Evolutionary conservation across 305 asterid genomes (phyloP), one percentile per base, ranked within the genome.

Genomic region (Fraxinus nigra): DNA sequence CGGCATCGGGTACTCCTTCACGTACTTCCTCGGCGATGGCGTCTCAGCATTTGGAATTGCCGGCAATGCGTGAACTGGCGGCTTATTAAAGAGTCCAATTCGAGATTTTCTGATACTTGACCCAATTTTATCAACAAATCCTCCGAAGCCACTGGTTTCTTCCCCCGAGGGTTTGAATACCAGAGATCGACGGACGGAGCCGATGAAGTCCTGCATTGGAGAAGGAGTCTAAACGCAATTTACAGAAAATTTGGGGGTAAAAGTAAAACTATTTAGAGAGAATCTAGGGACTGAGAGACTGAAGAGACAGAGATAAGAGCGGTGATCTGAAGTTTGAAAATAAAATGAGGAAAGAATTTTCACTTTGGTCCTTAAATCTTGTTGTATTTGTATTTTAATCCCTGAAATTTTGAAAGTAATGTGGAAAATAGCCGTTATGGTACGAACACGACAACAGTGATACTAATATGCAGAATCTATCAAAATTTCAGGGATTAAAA

Each of bases 131-230:
- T 96, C 99, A 28, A 94, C 98, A 51, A 96, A 89, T 5, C 98
- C 95, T 14, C 95, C 95, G 63, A 91, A 91, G 79, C 97, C 91
- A 78, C 85, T 85, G 16, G 95, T 79, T 75, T 89, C 97, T 82
- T 88, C 94, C 8, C 89, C 89, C 26, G 92, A 51, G 6, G 94
- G 97, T 77, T 92, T 94, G 94, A 94, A 92, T 78, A 91, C 97
- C 63, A 96, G 88, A 75, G 99, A 96, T 88, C 95, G 92, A 77
- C 98, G 95, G 54, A 96, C 95, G 78, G 99, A 96, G 70, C 97
- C 98, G 33, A 96, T 87, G 84, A 96, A 93, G 76, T 93, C 98
- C 74, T 92, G 98, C 99, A 96, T 96, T 83, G 84, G 87, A 85
- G 82, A 72, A 76, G 86, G 40, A 76, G 32, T 1, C 28, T 75